Evolutionary conservation across 2,329 filamentous ascomycete genomes (phyloP).

Genomic region (Venturia aucupariae): DNA sequence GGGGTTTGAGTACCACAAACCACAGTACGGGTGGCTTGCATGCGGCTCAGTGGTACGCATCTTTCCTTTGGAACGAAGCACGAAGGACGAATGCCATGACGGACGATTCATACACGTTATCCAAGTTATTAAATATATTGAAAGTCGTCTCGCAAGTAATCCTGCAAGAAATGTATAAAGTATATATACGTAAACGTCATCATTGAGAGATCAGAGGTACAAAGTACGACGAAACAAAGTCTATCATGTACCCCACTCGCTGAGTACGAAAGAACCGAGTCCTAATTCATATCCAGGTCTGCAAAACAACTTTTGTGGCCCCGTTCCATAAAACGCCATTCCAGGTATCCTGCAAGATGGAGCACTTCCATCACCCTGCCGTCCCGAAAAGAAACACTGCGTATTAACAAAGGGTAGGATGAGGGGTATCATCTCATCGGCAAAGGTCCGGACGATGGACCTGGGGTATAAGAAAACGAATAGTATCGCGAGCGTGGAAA

Average conservation of each 20-base stretch:
- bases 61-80: background rate
- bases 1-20: no score
- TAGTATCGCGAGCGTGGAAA: background rate
- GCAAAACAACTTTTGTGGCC: background rate
- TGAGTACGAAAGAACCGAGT: no score
- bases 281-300: no score
- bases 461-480: background rate
- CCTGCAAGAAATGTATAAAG: background rate
- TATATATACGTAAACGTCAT: background rate
- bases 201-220: background rate
- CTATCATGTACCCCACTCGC: background rate
- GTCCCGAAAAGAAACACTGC: background rate
- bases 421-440: background rate
- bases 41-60: no score
- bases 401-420: background rate
- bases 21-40: no score
- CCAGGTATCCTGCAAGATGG: background rate
- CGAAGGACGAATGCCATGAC: background rate
- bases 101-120: no score
- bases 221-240: background rate
- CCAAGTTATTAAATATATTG: background rate
- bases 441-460: background rate
- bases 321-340: background rate
- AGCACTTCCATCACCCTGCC: background rate
- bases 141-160: background rate